Base-by-base conservation (phyloP, 1,139 yeast species). In the Protomyces inouyei region DNA sequence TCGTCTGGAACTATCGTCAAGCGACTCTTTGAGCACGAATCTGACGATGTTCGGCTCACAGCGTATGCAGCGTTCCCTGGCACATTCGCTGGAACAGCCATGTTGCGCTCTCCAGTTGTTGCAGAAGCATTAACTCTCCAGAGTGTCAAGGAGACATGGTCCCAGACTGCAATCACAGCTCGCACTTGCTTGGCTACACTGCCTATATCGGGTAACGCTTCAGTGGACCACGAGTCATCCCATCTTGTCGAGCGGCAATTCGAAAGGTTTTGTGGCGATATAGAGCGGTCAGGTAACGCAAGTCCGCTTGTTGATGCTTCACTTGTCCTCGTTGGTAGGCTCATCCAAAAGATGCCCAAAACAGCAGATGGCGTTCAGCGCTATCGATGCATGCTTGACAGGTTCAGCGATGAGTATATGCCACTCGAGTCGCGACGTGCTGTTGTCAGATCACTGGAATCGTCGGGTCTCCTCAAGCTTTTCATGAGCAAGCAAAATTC, bases 111-210 rank as follows among this genome's bases (percentile, higher is more conserved):
- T 8, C 32, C 63, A 10, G 37, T 28, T 6, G 35, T 59, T 35
- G 43, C 23, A 10, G 16, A 16, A 23, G 40, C 63, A 2, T 10
- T 59, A 10, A 14, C 32, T 3, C 18, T 9, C 3, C 56, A 35
- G 32, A 40, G 57, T 14, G 9, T 52, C 45, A 32, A 18, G 32
- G 63, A 59, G 23, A 37, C 56, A 12, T 59, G 63, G 63, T 43
- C 63, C 2, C 36, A 52, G 4, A 38, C 63, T 6, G 43, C 25
- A 28, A 38, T 18, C 36, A 51, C 63, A 21, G 63, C 45, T 16
- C 43, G 53, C 12, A 16, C 3, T 16, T 59, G 63, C 23, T 9
- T 59, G 32, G 37, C 56, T 6, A 32, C 16, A 5, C 38, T 59
- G 53, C 57, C 63, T 6, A 53, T 12, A 28, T 12, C 40, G 25